phyloP scores from a whole-genome alignment of 495 filamentous ascomycete genomes.

The Xylaria flabelliformis region DNA sequence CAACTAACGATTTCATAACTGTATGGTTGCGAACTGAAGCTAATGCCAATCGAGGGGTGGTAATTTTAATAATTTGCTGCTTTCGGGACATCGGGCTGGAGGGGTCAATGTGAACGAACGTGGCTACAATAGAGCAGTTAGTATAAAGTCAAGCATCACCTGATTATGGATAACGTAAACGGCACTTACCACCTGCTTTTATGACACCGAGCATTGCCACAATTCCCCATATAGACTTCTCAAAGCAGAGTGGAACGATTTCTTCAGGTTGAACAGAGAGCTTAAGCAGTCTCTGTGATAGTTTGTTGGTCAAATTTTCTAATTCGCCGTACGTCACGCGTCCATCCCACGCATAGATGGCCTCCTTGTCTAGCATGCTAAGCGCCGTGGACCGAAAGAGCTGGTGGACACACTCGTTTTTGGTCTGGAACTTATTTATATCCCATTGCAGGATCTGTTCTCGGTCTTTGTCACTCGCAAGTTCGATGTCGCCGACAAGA shows the following conservation, averaged over 20 bases:
- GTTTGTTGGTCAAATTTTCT: constrained; percentile 37
- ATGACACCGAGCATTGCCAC: constrained; percentile 64
- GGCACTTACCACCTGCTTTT: constrained; percentile 54
- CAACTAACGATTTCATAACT: constrained; percentile 2
- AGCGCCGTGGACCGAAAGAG: constrained; percentile 31
- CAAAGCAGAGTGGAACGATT: constrained; percentile 63
- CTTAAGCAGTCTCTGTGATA: constrained; percentile 50
- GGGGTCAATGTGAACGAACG: constrained; percentile 23
- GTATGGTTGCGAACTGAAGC: constrained; percentile 22
- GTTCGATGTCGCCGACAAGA: constrained; percentile 10
- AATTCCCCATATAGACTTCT: constrained; percentile 63
- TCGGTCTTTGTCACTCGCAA: constrained; percentile 1
- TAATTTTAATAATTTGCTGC: constrained; percentile 10
- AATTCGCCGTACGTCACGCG: constrained; percentile 58
- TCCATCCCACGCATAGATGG: constrained; percentile 58
- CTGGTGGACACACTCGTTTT: constrained; percentile 39
- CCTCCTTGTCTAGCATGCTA: constrained; percentile 29
- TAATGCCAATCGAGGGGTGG: constrained; percentile 10
- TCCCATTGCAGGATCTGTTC: constrained; percentile 9
- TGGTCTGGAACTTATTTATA: constrained; percentile 13
- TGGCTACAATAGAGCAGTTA: neutral
- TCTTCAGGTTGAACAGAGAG: constrained; percentile 58
- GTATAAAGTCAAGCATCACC: neutral
- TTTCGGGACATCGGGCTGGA: constrained; percentile 7
- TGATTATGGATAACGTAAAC: neutral